Percentiles rank a stretch among this genome's conserved stretches.
phyloP scores from a whole-genome alignment of 1,284 basidiomycete species.

The Phellopilus nigrolimitatus region DNA sequence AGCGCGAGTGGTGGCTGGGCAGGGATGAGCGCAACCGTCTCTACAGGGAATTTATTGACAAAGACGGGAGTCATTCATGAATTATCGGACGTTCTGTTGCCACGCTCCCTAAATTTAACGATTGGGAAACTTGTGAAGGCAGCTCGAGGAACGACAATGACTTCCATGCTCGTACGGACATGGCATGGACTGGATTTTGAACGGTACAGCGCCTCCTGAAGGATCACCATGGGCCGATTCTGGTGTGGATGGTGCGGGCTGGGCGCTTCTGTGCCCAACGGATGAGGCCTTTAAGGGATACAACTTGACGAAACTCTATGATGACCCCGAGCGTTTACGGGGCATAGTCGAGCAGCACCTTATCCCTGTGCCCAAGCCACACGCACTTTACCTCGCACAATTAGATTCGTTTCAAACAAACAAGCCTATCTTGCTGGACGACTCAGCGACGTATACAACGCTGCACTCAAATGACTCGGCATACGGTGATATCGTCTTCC shows the following conservation, averaged over 20 bases:
- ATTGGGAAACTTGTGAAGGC: constrained; percentile 88
- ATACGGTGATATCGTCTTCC: constrained; percentile 82
- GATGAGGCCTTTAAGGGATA: constrained; percentile 90
- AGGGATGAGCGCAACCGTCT: constrained; percentile 55
- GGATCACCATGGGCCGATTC: constrained; percentile 53
- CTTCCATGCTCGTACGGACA: constrained; percentile 76
- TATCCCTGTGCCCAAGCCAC: constrained; percentile 50
- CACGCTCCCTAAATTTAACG: constrained; percentile 82
- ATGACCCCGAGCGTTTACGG: constrained; percentile 54
- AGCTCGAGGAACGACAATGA: constrained; percentile 85
- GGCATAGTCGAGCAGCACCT: constrained; percentile 86
- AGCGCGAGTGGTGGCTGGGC: constrained; percentile 73
- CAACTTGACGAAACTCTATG: constrained; percentile 78
- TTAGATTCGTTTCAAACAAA: constrained; percentile 51
- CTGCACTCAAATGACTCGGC: constrained; percentile 56
- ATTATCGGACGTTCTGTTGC: constrained; percentile 84
- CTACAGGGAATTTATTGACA: constrained; percentile 67
- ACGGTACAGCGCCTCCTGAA: constrained; percentile 74
- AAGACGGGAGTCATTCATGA: constrained; percentile 91
- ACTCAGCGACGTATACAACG: constrained; percentile 71
- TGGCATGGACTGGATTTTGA: constrained; percentile 85
- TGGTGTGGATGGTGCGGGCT: constrained; percentile 47
- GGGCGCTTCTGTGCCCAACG: constrained; percentile 86
- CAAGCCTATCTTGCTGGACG: constrained; percentile 66
- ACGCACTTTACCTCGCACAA: constrained; percentile 23